A percentile compares a stretch with the other conserved stretches of the same genome.
Conservation (phyloP, 2,329 filamentous ascomycete genomes). For the Aspergillus felis region DNA sequence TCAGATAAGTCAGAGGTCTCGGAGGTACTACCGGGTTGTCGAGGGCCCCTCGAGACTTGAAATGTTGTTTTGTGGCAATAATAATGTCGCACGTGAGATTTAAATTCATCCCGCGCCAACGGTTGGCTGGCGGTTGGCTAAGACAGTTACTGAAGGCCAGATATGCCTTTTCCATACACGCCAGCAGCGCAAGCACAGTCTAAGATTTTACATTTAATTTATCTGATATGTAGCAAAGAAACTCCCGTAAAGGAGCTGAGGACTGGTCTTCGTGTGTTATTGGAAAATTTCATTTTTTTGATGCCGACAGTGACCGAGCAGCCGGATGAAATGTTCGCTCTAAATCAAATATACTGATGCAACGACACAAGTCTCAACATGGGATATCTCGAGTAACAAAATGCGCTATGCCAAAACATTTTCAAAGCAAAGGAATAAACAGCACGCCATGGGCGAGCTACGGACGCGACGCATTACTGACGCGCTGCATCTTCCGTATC, state of each 20-base stretch:
- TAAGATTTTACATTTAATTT: neutral
- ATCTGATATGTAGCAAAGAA: neutral
- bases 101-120: neutral
- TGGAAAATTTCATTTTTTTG: neutral
- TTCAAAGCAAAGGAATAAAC: neutral
- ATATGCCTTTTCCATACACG: slow-evolving; percentile 26
- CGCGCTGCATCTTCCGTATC: slow-evolving; percentile 3
- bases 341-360: neutral
- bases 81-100: slow-evolving; percentile 14
- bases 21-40: slow-evolving; percentile 10
- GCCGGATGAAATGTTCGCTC: neutral
- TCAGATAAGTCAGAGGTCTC: slow-evolving; percentile 23
- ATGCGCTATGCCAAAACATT: neutral
- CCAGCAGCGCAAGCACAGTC: slow-evolving; percentile 5
- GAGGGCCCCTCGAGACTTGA: slow-evolving; percentile 7
- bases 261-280: neutral
- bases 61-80: slow-evolving; percentile 4
- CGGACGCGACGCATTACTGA: neutral
- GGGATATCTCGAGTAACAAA: neutral
- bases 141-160: slow-evolving; percentile 20
- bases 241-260: neutral
- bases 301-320: neutral
- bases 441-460: neutral
- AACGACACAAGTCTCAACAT: neutral
- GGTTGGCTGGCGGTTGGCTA: neutral